Evolutionary conservation across 73 alveolate species (phyloP), one percentile per base, ranked within the genome.

Genomic region (Diophrys sp.): DNA sequence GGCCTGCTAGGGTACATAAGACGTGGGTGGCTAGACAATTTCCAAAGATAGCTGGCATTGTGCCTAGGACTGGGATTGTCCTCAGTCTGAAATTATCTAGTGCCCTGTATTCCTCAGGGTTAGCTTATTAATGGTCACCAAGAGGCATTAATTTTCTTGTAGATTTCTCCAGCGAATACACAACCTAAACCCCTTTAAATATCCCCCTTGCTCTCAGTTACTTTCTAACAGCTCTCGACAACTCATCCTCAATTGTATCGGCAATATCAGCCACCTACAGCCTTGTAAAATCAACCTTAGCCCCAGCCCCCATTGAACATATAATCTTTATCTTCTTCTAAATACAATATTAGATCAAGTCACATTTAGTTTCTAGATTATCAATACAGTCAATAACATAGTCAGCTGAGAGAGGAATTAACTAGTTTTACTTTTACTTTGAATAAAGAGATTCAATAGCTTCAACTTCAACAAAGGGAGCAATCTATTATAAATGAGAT

Each of bases 231-330:
- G 87, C 85, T 81, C 90, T 87, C 55, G 88, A 81, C 54, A 85
- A 84, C 70, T 83, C 91, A 85, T 79, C 85, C 67, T 88, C 81
- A 80, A 75, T 70, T 67, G 90, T 86, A 77, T 74, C 88, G 83
- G 79, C 72, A 44, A 95, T 93, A 78, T 95, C 96, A 83, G 91
- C 68, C 53, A 82, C 80, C 71, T 94, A 57, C 27, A 95, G 76
- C 33, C 94, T 81, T 25, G 99, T 93, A 0, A 96, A 96, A 68
- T 95, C 98, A 53, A 85, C 77, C 81, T 93, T 92, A 56, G 90
- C 92, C 25, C 96, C 99, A 31, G 99, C 97, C 14, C 99, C 99
- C 92, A 89, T 85, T 27, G 97, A 88, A 2, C 93, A 81, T 67
- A 93, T 74, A 0, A 95, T 74, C 62, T 81, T 80, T 23, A 93